Evolutionary conservation across 1,284 basidiomycete genomes (phyloP).

Genomic region (Ustilago shanxiensis): DNA sequence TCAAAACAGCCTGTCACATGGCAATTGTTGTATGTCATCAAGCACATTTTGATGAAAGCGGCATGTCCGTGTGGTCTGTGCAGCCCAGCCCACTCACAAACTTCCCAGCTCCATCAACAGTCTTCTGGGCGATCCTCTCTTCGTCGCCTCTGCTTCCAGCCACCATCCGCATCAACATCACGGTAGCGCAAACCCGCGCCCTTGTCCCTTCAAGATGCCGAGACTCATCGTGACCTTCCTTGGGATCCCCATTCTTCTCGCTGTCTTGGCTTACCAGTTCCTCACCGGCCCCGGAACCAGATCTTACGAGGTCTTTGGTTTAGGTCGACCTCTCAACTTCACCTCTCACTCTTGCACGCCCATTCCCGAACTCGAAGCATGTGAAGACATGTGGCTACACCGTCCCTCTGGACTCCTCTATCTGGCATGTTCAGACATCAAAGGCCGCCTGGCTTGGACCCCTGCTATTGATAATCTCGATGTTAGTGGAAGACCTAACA

Average conservation of each 20-base stretch:
- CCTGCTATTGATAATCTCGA: conserved; percentile 71
- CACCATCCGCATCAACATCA: not conserved
- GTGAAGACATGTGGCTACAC: conserved; percentile 64
- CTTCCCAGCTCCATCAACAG: too few species aligned
- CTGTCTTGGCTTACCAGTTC: conserved; percentile 47
- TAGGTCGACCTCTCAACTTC: conserved; percentile 43
- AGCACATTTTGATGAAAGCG: too few species aligned
- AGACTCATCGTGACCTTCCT: conserved; percentile 37
- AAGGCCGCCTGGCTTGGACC: conserved; percentile 75
- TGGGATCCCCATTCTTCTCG: conserved; percentile 36
- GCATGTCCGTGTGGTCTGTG: too few species aligned
- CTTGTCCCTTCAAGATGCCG: conserved; percentile 27
- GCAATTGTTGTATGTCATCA: not conserved
- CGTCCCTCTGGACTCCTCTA: conserved; percentile 75
- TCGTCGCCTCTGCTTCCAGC: not conserved
- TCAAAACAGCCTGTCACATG: not conserved
- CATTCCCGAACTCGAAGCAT: conserved; percentile 50
- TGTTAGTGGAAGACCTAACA: conserved; percentile 60
- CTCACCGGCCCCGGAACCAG: conserved; percentile 42
- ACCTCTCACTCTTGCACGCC: conserved; percentile 40
- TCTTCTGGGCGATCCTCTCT: too few species aligned
- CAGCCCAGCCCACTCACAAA: too few species aligned
- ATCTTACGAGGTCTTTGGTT: conserved; percentile 41
- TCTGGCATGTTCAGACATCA: conserved; percentile 77
- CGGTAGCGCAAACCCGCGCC: too few species aligned